Conservation (phyloP, 805 yeast species). For the Teunomyces stri region DNA sequence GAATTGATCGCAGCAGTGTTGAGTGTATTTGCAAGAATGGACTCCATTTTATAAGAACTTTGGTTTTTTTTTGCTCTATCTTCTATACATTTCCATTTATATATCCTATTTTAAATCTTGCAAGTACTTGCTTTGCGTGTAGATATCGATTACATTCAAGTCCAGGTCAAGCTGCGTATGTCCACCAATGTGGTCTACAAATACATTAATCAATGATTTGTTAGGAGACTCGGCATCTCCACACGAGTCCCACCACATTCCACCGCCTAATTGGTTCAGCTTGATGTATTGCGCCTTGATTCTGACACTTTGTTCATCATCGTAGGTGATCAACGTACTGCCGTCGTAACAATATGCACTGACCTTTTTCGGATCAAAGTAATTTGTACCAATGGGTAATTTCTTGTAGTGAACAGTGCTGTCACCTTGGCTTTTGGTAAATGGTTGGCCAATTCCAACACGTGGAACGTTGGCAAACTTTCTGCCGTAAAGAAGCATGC, state of each 20-base stretch:
- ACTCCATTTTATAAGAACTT: constrained; percentile 61
- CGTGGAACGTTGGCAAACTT: constrained; percentile 24
- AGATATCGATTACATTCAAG: constrained; percentile 14
- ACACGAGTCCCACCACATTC: constrained; percentile 93
- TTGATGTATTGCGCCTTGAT: constrained; percentile 60
- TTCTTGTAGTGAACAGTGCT: constrained; percentile 50
- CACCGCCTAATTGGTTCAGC: constrained; percentile 63
- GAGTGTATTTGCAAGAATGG: constrained; percentile 88
- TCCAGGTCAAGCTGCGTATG: constrained; percentile 13
- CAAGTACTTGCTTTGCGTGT: constrained; percentile 14
- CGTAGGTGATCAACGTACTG: constrained; percentile 48
- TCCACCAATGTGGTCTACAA: constrained; percentile 40
- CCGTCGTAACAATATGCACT: constrained; percentile 36
- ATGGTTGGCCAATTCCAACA: constrained; percentile 44
- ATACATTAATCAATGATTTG: constrained; percentile 45
- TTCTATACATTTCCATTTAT: background rate
- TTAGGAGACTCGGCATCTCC: constrained; percentile 52
- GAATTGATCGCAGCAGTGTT: constrained; percentile 93
- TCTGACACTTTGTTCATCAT: constrained; percentile 51
- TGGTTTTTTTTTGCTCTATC: too few relatives aligned
- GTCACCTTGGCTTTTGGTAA: constrained; percentile 18
- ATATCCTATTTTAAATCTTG: constrained; percentile 22
- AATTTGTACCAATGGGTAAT: constrained; percentile 52
- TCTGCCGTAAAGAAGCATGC: constrained; percentile 86
- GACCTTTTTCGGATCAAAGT: constrained; percentile 47